These are phyloP conservation scores for Trichomonas gallinae DNA, from an alignment of 208 protist genomes.

Conservation along the genomic window DNA sequence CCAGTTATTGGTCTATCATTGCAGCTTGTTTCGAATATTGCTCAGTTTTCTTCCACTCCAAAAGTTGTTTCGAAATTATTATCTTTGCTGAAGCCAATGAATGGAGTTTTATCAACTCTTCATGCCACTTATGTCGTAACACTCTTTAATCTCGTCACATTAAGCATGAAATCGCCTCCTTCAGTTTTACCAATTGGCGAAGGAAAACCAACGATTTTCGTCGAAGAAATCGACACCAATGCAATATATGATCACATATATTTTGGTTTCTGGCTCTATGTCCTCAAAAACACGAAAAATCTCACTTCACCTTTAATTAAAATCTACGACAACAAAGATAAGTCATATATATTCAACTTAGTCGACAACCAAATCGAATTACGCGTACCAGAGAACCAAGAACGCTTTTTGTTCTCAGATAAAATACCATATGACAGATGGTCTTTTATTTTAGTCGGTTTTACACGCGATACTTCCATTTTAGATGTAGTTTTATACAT, in stretches of 20 bases:
- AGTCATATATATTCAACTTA: not conserved
- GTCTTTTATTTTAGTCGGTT: not conserved
- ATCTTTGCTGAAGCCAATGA: not conserved
- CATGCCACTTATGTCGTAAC: not conserved
- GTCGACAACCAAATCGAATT: not conserved
- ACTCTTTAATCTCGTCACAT: not conserved
- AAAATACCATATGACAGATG: not conserved
- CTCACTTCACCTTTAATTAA: not conserved
- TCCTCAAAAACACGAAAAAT: not conserved
- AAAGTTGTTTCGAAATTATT: not conserved
- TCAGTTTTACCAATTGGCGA: not conserved
- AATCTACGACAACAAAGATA: not conserved
- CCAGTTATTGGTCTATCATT: not conserved
- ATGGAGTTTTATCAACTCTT: not conserved
- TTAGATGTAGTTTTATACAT: not conserved
- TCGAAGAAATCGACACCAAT: not conserved
- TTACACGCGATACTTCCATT: not conserved
- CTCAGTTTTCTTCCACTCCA: not conserved
- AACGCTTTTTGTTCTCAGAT: not conserved
- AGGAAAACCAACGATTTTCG: not conserved
- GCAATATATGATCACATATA: not conserved
- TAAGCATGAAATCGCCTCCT: not conserved
- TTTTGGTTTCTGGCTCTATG: not conserved
- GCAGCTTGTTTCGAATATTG: not conserved
- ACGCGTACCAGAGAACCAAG: not conserved